Conservation (phyloP, 2,329 filamentous ascomycete species). For the Penicillium sp. region DNA sequence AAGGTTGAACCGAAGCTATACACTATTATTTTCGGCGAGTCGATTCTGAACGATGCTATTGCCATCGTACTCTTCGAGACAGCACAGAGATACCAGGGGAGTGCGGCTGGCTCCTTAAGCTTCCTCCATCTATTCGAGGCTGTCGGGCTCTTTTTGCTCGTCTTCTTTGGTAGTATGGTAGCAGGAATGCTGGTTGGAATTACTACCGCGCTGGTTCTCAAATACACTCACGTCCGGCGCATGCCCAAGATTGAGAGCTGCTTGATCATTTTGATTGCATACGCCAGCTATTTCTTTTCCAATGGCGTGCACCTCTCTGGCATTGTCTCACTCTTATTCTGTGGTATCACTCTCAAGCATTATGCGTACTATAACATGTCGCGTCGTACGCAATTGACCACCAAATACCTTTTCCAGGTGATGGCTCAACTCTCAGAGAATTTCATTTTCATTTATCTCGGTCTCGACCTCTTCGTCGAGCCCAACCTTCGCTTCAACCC, state of each 20-base stretch:
- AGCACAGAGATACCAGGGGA: conserved; percentile 84
- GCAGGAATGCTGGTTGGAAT: conserved; percentile 89
- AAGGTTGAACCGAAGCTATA: conserved; percentile 99
- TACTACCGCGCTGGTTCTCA: conserved; percentile 79
- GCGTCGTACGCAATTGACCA: conserved; percentile 90
- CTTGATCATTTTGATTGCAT: conserved; percentile 87
- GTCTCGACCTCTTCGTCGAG: conserved; percentile 91
- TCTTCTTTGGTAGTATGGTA: conserved; percentile 91
- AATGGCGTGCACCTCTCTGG: conserved; percentile 95
- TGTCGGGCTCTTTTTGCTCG: conserved; percentile 88
- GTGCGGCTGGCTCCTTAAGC: conserved; percentile 67
- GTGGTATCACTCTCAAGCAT: conserved; percentile 96
- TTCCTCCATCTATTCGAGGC: conserved; percentile 84
- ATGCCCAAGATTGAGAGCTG: conserved; percentile 97
- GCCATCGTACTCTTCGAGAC: conserved; percentile 99
- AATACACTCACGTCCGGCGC: conserved; percentile 89
- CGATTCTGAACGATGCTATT: conserved; percentile 95
- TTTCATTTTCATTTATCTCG: conserved; percentile 99
- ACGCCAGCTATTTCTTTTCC: conserved; percentile 96
- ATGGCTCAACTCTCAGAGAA: conserved; percentile 95
- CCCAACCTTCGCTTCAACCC: conserved; percentile 86
- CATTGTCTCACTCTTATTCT: conserved; percentile 94
- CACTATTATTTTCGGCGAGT: conserved; percentile 97
- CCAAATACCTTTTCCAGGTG: conserved; percentile 95
- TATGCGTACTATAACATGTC: conserved; percentile 99